Evolutionary conservation across 345 rosid genomes (phyloP).

Genomic region (Firmiana major): DNA sequence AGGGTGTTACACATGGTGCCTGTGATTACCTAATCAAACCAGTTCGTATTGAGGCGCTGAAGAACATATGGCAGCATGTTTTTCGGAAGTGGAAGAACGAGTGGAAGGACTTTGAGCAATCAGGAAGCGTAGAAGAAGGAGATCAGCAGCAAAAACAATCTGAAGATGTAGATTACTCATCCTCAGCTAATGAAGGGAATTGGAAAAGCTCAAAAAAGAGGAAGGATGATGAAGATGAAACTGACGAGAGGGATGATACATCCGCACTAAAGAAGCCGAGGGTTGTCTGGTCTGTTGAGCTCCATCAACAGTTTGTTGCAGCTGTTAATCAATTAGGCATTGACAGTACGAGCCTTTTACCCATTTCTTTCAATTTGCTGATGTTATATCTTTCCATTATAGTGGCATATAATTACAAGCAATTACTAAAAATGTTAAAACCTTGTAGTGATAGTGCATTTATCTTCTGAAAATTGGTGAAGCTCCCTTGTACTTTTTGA

Average conservation of each 20-base stretch:
- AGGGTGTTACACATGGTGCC: constrained; percentile 87
- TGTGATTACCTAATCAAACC: constrained; percentile 78
- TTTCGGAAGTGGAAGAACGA: constrained; percentile 57
- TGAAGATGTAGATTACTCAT: constrained; percentile 60
- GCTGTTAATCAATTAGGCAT: constrained; percentile 88
- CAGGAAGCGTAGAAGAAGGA: constrained; percentile 54
- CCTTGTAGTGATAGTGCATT: neutral
- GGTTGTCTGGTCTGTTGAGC: constrained; percentile 82
- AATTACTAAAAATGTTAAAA: neutral
- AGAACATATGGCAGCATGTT: constrained; percentile 85
- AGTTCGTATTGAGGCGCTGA: constrained; percentile 61
- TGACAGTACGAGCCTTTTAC: constrained; percentile 47
- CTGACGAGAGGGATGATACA: constrained; percentile 69
- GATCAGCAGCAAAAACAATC: constrained; percentile 42
- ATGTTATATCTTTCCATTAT: neutral
- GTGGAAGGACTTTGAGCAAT: constrained; percentile 52
- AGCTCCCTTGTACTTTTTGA: neutral
- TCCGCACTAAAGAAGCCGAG: constrained; percentile 76
- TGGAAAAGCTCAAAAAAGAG: constrained; percentile 49
- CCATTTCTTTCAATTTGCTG: neutral
- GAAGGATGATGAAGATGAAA: constrained; percentile 66
- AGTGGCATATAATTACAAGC: neutral
- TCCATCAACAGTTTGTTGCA: constrained; percentile 82
- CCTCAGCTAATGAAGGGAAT: constrained; percentile 56
- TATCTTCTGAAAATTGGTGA: neutral